phyloP scores from a whole-genome alignment of 495 filamentous ascomycete genomes.

The Cetradonia linearis region DNA sequence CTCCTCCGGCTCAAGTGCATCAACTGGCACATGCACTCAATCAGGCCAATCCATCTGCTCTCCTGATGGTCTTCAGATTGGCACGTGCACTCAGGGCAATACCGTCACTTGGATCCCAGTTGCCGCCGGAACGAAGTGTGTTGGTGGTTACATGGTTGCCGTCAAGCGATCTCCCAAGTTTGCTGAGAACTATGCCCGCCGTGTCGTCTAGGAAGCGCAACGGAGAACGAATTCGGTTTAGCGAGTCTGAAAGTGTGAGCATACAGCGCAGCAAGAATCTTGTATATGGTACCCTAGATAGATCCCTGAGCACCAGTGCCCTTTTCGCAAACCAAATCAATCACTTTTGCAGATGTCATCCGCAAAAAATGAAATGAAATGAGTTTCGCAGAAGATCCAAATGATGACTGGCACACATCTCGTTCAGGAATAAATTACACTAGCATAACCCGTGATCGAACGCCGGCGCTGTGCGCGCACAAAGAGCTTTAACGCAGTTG shows the following conservation, averaged over 20 bases:
- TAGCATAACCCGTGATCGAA: too few species aligned
- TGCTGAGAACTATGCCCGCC: constrained; percentile 4
- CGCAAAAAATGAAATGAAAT: not conserved
- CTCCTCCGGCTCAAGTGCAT: constrained; percentile 10
- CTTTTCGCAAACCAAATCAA: not conserved
- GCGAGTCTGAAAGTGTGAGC: not conserved
- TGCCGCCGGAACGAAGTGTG: constrained; percentile 22
- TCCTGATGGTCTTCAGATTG: constrained; percentile 22
- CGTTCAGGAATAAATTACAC: too few species aligned
- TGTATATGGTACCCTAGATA: not conserved
- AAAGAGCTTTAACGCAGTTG: too few species aligned
- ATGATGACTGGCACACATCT: too few species aligned
- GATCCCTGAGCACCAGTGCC: not conserved
- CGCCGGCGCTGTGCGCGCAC: too few species aligned
- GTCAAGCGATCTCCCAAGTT: constrained; percentile 16
- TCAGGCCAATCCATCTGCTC: constrained; percentile 24
- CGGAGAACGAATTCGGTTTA: not conserved
- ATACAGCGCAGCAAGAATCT: not conserved
- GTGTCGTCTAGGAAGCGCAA: not conserved
- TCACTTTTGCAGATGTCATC: not conserved
- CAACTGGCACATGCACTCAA: constrained; percentile 12
- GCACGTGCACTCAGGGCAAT: constrained; percentile 18
- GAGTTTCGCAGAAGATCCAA: too few species aligned
- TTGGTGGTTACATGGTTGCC: constrained; percentile 17
- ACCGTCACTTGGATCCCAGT: constrained; percentile 23